Evolutionary conservation across 495 filamentous ascomycete species (phyloP).

Genomic region (Hypoxylon crocopeplum): DNA sequence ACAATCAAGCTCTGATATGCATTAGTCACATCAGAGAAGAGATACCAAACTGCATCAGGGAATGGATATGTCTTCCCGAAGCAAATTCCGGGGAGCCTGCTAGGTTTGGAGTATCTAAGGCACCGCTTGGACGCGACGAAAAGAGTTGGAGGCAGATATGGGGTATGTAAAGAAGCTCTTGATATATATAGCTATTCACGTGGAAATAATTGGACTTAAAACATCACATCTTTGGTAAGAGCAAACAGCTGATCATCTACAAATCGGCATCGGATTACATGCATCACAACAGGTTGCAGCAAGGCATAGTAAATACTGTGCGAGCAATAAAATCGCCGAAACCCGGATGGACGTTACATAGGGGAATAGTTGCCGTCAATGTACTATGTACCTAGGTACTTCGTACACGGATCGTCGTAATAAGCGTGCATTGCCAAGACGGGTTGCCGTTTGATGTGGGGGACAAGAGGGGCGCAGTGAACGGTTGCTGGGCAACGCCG

Average conservation of each 20-base stretch:
- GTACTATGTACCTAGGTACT: background rate
- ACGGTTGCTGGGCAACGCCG: constrained; percentile 33
- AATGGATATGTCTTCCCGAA: constrained; percentile 82
- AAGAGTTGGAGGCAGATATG: constrained; percentile 68
- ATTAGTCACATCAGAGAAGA: constrained; percentile 92
- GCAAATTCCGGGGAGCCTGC: constrained; percentile 61
- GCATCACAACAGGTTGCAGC: background rate
- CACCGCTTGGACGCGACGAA: constrained; percentile 60
- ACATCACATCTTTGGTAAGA: background rate
- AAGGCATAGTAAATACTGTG: background rate
- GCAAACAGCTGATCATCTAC: background rate
- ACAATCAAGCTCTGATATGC: constrained; percentile 79
- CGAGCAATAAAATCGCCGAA: constrained; percentile 21
- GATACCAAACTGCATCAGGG: constrained; percentile 77
- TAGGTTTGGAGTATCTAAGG: constrained; percentile 62
- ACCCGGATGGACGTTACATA: constrained; percentile 4
- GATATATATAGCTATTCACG: background rate
- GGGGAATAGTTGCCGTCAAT: background rate
- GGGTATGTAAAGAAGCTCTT: constrained; percentile 49
- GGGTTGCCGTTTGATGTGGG: constrained; percentile 26
- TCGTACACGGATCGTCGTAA: background rate
- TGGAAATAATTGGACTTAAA: no score
- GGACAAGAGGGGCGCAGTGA: background rate
- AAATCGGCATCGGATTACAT: background rate
- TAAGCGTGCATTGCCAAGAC: constrained; percentile 16